phyloP scores from a whole-genome alignment of 192 early-diverging fungal species.

The Backusella morwellensis region DNA sequence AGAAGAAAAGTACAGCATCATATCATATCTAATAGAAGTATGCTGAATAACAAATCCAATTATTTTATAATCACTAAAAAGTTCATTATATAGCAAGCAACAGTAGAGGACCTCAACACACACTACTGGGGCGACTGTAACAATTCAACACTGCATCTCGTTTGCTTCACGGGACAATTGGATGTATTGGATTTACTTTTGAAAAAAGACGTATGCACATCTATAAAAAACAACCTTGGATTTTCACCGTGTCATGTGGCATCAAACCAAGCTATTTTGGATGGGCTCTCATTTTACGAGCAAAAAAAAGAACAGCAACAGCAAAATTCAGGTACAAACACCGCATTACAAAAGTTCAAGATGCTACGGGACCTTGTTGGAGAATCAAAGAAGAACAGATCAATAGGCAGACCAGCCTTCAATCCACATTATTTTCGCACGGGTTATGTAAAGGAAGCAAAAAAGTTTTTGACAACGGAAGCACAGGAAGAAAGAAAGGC shows the following conservation, averaged over 20 bases:
- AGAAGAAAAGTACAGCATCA: neutral
- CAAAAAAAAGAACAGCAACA: neutral
- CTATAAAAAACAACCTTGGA: conserved; percentile 14
- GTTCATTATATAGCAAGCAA: conserved; percentile 3
- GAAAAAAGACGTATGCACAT: neutral
- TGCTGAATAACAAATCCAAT: neutral
- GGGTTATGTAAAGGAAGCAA: conserved; percentile 11
- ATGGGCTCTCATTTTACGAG: neutral
- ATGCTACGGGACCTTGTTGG: conserved; percentile 16
- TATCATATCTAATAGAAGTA: neutral
- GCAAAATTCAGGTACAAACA: conserved; percentile 13
- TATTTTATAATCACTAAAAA: neutral
- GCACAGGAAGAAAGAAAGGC: neutral
- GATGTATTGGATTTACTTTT: conserved; percentile 12
- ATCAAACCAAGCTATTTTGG: neutral
- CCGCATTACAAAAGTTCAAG: conserved; percentile 16
- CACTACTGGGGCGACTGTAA: conserved; percentile 13
- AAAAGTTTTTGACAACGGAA: conserved; percentile 14
- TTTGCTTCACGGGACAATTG: conserved; percentile 13
- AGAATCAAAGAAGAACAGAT: neutral
- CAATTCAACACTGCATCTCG: conserved; percentile 26
- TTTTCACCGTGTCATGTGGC: conserved; percentile 13
- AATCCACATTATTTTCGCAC: conserved; percentile 5
- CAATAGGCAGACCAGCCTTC: neutral
- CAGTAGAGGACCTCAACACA: neutral